Evolutionary conservation across 2,329 filamentous ascomycete species (phyloP), one percentile per base, ranked within the genome.

Genomic region (Fusarium sp.): DNA sequence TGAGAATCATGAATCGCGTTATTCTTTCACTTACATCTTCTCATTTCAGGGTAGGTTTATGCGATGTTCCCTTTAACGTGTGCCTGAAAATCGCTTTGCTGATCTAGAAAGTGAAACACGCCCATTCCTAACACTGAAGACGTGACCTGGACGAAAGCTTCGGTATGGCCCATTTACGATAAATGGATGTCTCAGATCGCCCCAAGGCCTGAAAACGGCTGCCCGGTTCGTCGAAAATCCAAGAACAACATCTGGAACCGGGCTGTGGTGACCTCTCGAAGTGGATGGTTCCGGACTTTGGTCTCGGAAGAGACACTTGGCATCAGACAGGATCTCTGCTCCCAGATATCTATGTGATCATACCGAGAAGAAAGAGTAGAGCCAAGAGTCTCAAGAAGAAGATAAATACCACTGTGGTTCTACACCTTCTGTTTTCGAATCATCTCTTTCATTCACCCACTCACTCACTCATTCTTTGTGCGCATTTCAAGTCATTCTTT

Each of bases 401-500:
- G 51, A 60, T 63, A 68, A 71, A 67, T 68, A 64, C 24, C n/a
- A 25, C 46, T 46, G 11, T 20, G 8, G 10, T 42, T 25, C 22
- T 53, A 38, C 8, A 32, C 30, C 22, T n/a, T 29, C 15, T 43
- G 16, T 38, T n/a, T 32, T 32, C 18, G 38, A 45, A 22, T 29
- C 46, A 32, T 66, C 24, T 46, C 30, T 27, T 40, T 40, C 40
- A 38, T 25, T 54, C 44, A 59, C 15, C 24, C 18, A 49, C 32
- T 53, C 68, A 51, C 40, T 68, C 68, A 46, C 44, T 66, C 45
- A 62, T 47, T 59, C 44, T 49, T 64, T 64, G 59, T 58, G 40
- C 34, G 18, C 38, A 38, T 71, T 51, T 40, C 32, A 59, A 71
- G 55, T 71, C 67, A 67, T 58, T 70, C 59, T 58, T 54, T 62